Percentiles rank a stretch among this genome's conserved stretches.
Conservation (phyloP, 192 early-diverging fungal genomes). For the Tieghemiomyces parasiticus region DNA sequence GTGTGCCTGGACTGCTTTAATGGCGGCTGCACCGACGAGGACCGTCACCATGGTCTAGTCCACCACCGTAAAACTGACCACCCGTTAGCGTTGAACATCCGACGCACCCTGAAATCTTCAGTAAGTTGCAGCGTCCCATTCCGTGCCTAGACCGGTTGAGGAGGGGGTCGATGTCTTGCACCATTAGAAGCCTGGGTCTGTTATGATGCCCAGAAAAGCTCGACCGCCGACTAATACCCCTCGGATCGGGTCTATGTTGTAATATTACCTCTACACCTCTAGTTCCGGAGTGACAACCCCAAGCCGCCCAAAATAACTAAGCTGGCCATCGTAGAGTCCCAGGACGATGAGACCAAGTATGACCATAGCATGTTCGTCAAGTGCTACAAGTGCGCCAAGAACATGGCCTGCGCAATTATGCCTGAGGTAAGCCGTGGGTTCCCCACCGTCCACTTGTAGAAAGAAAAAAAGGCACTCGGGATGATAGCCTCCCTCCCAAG, state of each 20-base stretch:
- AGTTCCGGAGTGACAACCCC: slow-evolving; percentile 9
- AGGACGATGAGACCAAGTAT: slow-evolving; percentile 46
- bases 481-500: no score
- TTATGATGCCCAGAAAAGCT: not conserved
- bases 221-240: not conserved
- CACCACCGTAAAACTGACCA: slow-evolving; percentile 65
- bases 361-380: slow-evolving; percentile 56
- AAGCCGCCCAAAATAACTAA: slow-evolving; percentile 72
- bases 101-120: slow-evolving; percentile 33
- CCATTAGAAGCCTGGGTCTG: not conserved
- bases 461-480: no score
- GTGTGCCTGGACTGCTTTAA: slow-evolving; percentile 94
- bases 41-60: slow-evolving; percentile 53
- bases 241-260: not conserved
- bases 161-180: no score
- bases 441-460: no score
- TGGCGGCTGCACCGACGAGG: slow-evolving; percentile 55
- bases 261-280: not conserved
- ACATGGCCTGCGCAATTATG: no score
- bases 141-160: no score
- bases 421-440: no score
- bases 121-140: no score
- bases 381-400: slow-evolving; percentile 72
- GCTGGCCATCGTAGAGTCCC: slow-evolving; percentile 71
- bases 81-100: slow-evolving; percentile 72